phyloP scores from a whole-genome alignment of 306 rosid species.

The Sesbania bispinosa region DNA sequence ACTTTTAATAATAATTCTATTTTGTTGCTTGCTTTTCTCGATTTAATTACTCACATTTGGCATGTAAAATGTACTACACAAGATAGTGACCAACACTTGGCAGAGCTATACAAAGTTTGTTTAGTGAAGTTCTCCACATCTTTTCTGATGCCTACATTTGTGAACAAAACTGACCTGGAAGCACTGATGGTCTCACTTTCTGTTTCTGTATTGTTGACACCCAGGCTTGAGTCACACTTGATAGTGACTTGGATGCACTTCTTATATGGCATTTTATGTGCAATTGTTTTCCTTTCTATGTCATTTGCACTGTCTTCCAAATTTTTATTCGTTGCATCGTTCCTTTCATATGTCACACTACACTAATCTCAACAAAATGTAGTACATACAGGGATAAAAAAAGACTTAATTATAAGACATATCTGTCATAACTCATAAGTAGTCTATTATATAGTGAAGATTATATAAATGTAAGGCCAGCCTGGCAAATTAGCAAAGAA shows the following conservation, averaged over 20 bases:
- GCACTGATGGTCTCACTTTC: not conserved
- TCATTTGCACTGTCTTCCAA: not conserved
- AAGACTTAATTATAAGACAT: not conserved
- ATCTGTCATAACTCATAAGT: not conserved
- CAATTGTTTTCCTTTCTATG: not conserved
- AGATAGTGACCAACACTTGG: no score
- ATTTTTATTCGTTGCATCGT: not conserved
- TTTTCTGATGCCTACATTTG: no score
- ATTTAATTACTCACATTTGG: no score
- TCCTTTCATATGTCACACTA: no score
- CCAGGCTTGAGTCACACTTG: slow-evolving; percentile 12
- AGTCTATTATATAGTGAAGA: not conserved
- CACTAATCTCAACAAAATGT: not conserved
- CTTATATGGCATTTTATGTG: not conserved
- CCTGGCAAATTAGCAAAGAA: not conserved
- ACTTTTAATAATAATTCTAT: not conserved
- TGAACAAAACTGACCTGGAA: not conserved
- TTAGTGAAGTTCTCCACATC: no score
- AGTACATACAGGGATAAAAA: not conserved
- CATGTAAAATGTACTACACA: no score
- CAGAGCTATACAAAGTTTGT: no score
- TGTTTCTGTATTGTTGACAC: not conserved
- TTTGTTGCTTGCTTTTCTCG: not conserved
- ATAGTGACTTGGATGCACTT: slow-evolving; percentile 16
- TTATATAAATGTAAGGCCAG: not conserved